Conservation (phyloP, 2,329 filamentous ascomycete species). For the Penicillium sp. region DNA sequence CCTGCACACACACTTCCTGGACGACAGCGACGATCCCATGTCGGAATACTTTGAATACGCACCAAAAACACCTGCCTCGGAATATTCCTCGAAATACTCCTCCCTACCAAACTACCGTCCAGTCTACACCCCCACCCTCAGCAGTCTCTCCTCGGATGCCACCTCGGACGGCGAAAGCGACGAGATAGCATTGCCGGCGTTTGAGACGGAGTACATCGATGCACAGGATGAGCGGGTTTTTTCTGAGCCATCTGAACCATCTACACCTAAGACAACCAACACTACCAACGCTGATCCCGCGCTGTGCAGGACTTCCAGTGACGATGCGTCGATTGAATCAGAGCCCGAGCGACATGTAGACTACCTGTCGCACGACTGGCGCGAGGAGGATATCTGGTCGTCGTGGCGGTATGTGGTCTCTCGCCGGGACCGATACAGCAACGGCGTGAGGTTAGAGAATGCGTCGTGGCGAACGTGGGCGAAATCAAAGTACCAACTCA, state of each 20-base stretch:
- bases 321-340: slow-evolving; percentile 71
- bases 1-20: slow-evolving; percentile 30
- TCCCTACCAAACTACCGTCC: slow-evolving; percentile 26
- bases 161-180: slow-evolving; percentile 28
- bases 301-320: slow-evolving; percentile 29
- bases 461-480: slow-evolving; percentile 97
- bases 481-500: slow-evolving; percentile 81
- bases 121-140: slow-evolving; percentile 35
- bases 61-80: slow-evolving; percentile 31
- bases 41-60: slow-evolving; percentile 25
- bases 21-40: slow-evolving; percentile 24
- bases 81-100: slow-evolving; percentile 32
- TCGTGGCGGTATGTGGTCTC: slow-evolving; percentile 93
- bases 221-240: not conserved
- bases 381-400: slow-evolving; percentile 93
- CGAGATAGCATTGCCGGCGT: slow-evolving; percentile 41
- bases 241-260: not conserved
- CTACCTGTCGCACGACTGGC: slow-evolving; percentile 89
- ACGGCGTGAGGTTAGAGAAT: slow-evolving; percentile 82
- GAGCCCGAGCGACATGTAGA: slow-evolving; percentile 88
- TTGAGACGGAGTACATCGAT: slow-evolving; percentile 34
- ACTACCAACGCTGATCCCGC: not conserved
- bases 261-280: not conserved
- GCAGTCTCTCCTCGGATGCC: slow-evolving; percentile 34
- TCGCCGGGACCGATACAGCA: slow-evolving; percentile 72